phyloP scores from a whole-genome alignment of 306 rosid species.

The Begonia peltatifolia region DNA sequence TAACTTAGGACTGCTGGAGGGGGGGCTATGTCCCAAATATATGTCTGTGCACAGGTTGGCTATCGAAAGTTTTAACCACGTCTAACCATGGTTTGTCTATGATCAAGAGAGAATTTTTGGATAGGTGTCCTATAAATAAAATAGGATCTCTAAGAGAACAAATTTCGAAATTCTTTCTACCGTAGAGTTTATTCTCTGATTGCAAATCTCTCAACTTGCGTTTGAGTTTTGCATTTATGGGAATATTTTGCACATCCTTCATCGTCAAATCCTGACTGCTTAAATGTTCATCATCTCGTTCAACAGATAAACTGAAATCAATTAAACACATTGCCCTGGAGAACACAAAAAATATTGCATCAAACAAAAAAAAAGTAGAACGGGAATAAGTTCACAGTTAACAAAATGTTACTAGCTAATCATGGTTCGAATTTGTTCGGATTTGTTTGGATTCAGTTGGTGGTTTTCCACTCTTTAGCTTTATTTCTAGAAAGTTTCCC shows the following conservation, averaged over 20 bases:
- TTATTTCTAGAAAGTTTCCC: too few relatives aligned
- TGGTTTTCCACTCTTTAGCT: too few relatives aligned
- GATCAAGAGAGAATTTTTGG: conserved; percentile 48
- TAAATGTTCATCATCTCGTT: conserved; percentile 45
- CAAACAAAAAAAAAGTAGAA: neutral
- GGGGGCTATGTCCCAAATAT: conserved; percentile 48
- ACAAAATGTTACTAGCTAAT: too few relatives aligned
- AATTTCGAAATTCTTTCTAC: conserved; percentile 56
- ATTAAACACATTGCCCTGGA: conserved; percentile 90
- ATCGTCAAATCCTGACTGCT: conserved; percentile 32
- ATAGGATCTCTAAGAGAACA: conserved; percentile 44
- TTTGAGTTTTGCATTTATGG: conserved; percentile 36
- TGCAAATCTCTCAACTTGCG: conserved; percentile 29
- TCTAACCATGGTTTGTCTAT: conserved; percentile 87
- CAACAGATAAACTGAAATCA: conserved; percentile 72
- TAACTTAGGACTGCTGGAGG: conserved; percentile 15
- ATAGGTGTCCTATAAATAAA: conserved; percentile 61
- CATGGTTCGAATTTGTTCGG: too few relatives aligned
- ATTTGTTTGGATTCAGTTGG: too few relatives aligned
- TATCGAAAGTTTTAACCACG: conserved; percentile 62
- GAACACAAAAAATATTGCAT: neutral
- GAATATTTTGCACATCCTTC: conserved; percentile 27
- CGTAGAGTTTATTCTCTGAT: conserved; percentile 15
- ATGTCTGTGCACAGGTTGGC: conserved; percentile 84
- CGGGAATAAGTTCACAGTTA: too few relatives aligned